Evolutionary conservation across 2,329 filamentous ascomycete genomes (phyloP).

Genomic region (Penicillium brasilianum): DNA sequence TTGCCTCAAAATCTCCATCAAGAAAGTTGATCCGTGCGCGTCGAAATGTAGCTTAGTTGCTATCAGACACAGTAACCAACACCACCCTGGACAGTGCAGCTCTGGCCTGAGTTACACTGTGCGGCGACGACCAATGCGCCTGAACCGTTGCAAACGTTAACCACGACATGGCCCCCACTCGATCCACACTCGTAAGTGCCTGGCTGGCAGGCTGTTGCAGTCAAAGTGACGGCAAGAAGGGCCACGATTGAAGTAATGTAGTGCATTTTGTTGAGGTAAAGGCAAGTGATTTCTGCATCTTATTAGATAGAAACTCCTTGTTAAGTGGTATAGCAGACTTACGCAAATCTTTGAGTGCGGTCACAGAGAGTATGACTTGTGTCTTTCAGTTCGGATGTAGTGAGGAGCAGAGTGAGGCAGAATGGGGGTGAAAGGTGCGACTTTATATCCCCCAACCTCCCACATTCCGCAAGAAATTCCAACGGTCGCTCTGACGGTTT

Average conservation of each 20-base stretch:
- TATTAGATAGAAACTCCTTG: neutral
- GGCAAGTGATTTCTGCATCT: neutral
- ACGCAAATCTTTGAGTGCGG: neutral
- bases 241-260: neutral
- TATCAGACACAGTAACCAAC: neutral
- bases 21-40: neutral
- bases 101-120: neutral
- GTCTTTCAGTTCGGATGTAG: neutral
- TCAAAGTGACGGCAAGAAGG: neutral
- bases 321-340: neutral
- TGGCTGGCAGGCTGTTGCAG: neutral
- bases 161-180: neutral
- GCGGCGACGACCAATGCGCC: neutral
- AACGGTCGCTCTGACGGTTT: neutral
- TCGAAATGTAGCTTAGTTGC: neutral
- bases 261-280: neutral
- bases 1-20: neutral
- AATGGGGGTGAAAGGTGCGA: neutral
- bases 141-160: neutral
- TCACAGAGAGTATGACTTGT: neutral
- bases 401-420: neutral
- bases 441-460: neutral
- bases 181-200: slow-evolving; percentile 3
- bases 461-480: neutral
- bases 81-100: neutral